These are phyloP conservation scores for Murraya paniculata DNA, from an alignment of 345 rosid species.

Conservation along the genomic window DNA sequence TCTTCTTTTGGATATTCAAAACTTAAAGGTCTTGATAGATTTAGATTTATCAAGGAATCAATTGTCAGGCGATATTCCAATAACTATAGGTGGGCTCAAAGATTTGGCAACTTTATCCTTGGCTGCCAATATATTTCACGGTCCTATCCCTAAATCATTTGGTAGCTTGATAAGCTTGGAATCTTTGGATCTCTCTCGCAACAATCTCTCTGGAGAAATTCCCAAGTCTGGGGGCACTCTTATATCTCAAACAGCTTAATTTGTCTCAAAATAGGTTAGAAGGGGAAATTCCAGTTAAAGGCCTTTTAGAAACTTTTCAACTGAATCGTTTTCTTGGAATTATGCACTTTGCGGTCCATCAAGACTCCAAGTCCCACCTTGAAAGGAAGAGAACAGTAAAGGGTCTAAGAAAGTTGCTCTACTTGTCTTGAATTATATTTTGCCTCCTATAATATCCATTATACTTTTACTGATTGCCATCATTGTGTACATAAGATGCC, in stretches of 20 bases:
- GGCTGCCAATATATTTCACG: too few relatives aligned
- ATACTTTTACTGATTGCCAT: too few relatives aligned
- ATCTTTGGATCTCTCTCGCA: neutral
- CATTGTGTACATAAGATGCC: too few relatives aligned
- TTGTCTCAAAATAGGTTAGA: neutral
- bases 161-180: neutral
- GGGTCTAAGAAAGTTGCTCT: neutral
- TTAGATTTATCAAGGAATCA: too few relatives aligned
- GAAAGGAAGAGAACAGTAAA: neutral
- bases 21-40: too few relatives aligned
- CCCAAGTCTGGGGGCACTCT: neutral
- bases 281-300: neutral
- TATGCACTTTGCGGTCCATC: neutral
- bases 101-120: too few relatives aligned
- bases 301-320: neutral
- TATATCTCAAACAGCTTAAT: neutral
- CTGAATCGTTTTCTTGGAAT: neutral
- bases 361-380: neutral
- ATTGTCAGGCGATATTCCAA: too few relatives aligned
- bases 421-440: too few relatives aligned
- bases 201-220: neutral
- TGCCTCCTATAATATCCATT: too few relatives aligned
- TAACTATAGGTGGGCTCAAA: too few relatives aligned
- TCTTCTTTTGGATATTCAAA: too few relatives aligned
- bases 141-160: neutral